These are phyloP conservation scores for Bidens hawaiensis DNA, from an alignment of 140 eudicot genomes.

Conservation along the genomic window DNA sequence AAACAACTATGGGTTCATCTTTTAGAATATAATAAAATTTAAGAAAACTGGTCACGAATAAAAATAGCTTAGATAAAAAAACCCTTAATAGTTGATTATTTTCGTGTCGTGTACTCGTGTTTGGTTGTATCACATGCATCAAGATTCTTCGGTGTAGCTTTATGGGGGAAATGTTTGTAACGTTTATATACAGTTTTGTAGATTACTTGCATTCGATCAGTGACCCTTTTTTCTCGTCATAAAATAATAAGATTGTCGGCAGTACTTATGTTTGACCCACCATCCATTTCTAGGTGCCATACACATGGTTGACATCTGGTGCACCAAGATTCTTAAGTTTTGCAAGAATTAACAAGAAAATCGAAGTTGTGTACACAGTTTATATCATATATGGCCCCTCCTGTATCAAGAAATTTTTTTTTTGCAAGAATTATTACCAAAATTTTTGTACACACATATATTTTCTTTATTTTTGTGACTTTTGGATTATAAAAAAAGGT, in stretches of 20 bases:
- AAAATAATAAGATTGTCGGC: background rate
- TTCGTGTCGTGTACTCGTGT: too few species aligned
- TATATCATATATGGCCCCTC: background rate
- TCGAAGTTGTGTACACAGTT: background rate
- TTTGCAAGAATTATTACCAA: background rate
- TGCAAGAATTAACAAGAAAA: background rate
- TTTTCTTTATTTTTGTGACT: background rate
- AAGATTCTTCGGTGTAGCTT: background rate
- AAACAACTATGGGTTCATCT: too few species aligned
- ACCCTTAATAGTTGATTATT: too few species aligned
- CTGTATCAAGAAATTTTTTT: background rate
- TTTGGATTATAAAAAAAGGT: background rate
- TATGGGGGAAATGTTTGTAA: background rate
- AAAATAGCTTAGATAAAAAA: too few species aligned
- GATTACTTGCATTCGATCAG: background rate
- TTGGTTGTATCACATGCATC: too few species aligned
- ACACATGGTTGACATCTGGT: background rate
- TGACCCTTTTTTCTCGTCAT: background rate
- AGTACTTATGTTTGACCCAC: conserved; percentile 7
- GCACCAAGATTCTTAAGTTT: background rate
- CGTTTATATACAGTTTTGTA: background rate
- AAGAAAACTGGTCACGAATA: too few species aligned
- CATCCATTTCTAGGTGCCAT: background rate
- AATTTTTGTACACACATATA: background rate
- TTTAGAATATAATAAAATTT: too few species aligned